phyloP scores from a whole-genome alignment of 2,329 filamentous ascomycete species.

The Teratosphaeria destructans region DNA sequence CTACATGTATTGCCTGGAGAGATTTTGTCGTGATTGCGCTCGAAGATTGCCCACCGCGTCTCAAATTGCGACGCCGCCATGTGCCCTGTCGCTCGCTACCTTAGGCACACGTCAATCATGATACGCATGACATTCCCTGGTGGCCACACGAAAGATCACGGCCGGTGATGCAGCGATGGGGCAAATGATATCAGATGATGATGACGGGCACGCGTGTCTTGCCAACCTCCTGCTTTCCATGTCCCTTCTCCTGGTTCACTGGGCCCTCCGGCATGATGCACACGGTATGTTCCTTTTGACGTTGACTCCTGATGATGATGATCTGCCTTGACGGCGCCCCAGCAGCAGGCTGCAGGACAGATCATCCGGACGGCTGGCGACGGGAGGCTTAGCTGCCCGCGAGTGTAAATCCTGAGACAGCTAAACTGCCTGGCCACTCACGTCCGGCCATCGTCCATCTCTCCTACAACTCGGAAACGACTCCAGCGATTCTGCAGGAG shows the following conservation, averaged over 20 bases:
- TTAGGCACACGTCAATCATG: background rate
- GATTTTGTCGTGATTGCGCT: background rate
- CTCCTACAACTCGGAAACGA: background rate
- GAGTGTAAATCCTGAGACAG: background rate
- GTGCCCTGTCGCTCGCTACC: constrained; percentile 2
- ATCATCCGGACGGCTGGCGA: no score
- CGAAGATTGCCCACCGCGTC: background rate
- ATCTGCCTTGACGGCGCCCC: no score
- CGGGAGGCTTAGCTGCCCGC: no score
- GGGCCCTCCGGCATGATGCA: background rate
- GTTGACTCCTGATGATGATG: background rate
- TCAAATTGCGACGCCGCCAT: constrained; percentile 3
- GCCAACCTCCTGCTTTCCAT: background rate
- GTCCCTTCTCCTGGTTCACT: background rate
- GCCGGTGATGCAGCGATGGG: background rate
- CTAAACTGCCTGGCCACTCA: background rate
- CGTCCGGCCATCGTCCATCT: background rate
- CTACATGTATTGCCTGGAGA: background rate
- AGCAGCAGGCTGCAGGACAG: no score
- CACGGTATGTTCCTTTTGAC: background rate
- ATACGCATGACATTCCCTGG: constrained; percentile 4
- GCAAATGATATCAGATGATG: background rate
- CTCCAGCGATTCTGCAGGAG: background rate
- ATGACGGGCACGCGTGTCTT: background rate
- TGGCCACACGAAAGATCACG: background rate